Conservation (phyloP, 192 early-diverging fungal species). For the Globomyces pollinis-pini region DNA sequence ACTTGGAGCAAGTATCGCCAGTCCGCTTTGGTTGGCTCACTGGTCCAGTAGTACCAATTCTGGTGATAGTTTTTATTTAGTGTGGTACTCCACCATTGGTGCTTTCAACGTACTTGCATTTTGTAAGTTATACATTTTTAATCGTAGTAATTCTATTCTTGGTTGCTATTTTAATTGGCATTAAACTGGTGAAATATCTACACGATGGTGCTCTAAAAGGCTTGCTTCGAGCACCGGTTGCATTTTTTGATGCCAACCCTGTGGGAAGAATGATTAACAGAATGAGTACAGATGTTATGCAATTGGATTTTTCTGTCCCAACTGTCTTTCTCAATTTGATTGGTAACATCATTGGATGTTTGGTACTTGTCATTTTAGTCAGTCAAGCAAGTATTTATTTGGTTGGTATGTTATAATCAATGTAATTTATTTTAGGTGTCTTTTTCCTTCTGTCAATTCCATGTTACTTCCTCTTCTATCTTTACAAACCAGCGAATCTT, state of each 20-base stretch:
- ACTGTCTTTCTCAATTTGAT: conserved; percentile 10
- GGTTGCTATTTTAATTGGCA: not conserved
- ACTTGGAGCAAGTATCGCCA: not conserved
- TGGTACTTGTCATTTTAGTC: conserved; percentile 9
- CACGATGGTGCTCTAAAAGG: not conserved
- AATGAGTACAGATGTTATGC: conserved; percentile 21
- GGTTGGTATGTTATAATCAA: not conserved
- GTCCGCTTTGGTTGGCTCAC: not conserved
- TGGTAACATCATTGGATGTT: conserved; percentile 10
- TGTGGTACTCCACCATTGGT: not conserved
- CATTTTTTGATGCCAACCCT: conserved; percentile 87
- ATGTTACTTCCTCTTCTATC: conserved; percentile 16
- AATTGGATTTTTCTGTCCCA: conserved; percentile 26
- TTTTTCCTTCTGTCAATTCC: conserved; percentile 16
- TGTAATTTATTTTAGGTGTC: not conserved
- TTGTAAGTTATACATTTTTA: no score
- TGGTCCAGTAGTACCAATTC: not conserved
- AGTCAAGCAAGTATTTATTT: conserved; percentile 16
- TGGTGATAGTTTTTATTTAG: not conserved
- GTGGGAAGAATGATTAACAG: conserved; percentile 64
- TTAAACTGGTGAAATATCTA: conserved; percentile 13
- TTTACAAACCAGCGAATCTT: not conserved
- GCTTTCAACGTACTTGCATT: not conserved
- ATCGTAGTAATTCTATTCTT: no score
- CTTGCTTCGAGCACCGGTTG: conserved; percentile 52